These are phyloP conservation scores for Fusarium bulbicola DNA, from an alignment of 2,329 filamentous ascomycete species.

Conservation along the genomic window DNA sequence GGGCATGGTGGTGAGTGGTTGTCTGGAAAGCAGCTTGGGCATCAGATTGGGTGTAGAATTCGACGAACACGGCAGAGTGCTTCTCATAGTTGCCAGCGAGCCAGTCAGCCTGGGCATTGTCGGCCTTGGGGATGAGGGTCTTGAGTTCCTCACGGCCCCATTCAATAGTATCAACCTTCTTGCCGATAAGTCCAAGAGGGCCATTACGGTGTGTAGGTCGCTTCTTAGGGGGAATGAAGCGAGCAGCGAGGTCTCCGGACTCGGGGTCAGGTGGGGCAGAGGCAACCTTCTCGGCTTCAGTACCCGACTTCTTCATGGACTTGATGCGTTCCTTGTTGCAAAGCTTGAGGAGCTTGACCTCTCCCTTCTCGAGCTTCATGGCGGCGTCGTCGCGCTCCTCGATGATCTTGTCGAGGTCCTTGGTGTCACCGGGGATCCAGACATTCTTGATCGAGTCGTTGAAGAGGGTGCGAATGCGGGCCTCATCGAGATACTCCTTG, in stretches of 20 bases:
- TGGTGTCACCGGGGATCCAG: conserved; percentile 82
- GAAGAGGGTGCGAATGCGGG: conserved; percentile 79
- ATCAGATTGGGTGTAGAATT: conserved; percentile 83
- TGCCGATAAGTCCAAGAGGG: conserved; percentile 70
- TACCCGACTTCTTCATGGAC: conserved; percentile 47
- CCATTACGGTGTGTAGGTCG: conserved; percentile 75
- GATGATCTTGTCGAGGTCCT: conserved; percentile 79
- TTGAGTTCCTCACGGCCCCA: conserved; percentile 72
- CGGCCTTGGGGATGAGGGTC: conserved; percentile 70
- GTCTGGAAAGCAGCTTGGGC: conserved; percentile 88
- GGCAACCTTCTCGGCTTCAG: conserved; percentile 28
- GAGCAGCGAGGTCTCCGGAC: conserved; percentile 70
- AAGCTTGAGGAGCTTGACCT: conserved; percentile 81
- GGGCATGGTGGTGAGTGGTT: conserved; percentile 79
- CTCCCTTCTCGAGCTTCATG: conserved; percentile 82
- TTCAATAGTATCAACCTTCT: conserved; percentile 83
- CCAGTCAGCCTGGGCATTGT: conserved; percentile 70
- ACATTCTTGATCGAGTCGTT: conserved; percentile 81
- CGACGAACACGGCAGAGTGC: conserved; percentile 86
- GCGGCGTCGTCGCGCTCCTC: conserved; percentile 78
- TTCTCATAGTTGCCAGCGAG: conserved; percentile 70
- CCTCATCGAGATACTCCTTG: conserved; percentile 76
- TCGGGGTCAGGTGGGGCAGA: conserved; percentile 68
- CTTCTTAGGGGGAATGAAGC: conserved; percentile 73
- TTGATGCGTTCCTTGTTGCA: conserved; percentile 52